phyloP scores from a whole-genome alignment of 1,139 yeast genomes.

The Saccharomycopsis hybrid region DNA sequence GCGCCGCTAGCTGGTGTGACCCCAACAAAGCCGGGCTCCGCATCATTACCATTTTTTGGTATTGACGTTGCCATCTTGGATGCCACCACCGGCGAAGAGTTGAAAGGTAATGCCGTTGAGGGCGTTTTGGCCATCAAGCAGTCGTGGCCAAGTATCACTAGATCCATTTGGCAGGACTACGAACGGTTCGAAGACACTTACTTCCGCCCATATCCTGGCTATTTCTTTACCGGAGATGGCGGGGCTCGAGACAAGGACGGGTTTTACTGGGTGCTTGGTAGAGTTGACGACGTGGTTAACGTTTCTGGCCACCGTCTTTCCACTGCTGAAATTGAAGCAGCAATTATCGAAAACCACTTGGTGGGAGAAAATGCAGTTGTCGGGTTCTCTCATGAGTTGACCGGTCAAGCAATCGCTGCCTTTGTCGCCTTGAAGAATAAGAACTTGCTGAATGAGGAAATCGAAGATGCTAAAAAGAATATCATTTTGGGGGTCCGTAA shows the following conservation, averaged over 20 bases:
- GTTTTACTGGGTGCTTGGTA: slow-evolving; percentile 96
- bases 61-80: slow-evolving; percentile 85
- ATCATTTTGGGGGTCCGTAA: slow-evolving; percentile 20
- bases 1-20: slow-evolving; percentile 93
- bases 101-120: slow-evolving; percentile 85
- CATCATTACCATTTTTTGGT: slow-evolving; percentile 95
- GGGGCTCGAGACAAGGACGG: slow-evolving; percentile 98
- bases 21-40: slow-evolving; percentile 97
- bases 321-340: slow-evolving; percentile 96
- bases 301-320: slow-evolving; percentile 97
- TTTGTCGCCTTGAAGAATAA: slow-evolving; percentile 72
- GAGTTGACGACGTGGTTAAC: slow-evolving; percentile 97
- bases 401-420: slow-evolving; percentile 97
- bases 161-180: slow-evolving; percentile 92
- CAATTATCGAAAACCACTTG: slow-evolving; percentile 68
- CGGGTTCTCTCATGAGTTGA: slow-evolving; percentile 88
- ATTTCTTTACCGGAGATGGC: slow-evolving; percentile 97
- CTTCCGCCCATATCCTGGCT: slow-evolving; percentile 92
- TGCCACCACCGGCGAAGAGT: slow-evolving; percentile 81
- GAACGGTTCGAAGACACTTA: slow-evolving; percentile 87
- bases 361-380: slow-evolving; percentile 95
- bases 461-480: slow-evolving; percentile 19
- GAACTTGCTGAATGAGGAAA: slow-evolving; percentile 1
- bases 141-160: slow-evolving; percentile 98
- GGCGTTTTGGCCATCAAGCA: slow-evolving; percentile 88